Conservation (phyloP, 805 yeast genomes). For the Metschnikowia lachancei region DNA sequence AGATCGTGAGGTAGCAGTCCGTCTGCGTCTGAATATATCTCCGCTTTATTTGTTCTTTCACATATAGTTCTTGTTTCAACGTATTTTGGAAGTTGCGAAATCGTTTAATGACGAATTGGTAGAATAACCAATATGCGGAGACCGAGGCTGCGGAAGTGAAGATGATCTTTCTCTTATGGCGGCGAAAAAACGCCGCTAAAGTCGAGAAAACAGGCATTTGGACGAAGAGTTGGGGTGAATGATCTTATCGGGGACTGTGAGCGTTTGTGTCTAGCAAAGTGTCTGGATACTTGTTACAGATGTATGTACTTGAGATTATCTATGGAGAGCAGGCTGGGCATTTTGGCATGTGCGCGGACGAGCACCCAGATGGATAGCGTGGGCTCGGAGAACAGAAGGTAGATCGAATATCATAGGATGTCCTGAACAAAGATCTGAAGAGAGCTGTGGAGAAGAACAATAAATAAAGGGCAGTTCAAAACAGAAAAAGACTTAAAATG, state of each 20-base stretch:
- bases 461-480: too few species aligned
- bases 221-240: not conserved
- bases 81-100: conserved; percentile 41
- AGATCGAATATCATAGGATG: not conserved
- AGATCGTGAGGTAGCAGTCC: conserved; percentile 80
- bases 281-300: not conserved
- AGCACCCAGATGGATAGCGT: not conserved
- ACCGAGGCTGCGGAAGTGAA: conserved; percentile 34
- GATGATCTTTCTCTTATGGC: conserved; percentile 38
- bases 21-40: conserved; percentile 89
- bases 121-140: conserved; percentile 36
- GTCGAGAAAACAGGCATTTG: conserved; percentile 42
- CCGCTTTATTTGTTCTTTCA: conserved; percentile 59
- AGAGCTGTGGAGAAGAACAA: too few species aligned
- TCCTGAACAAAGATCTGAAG: too few species aligned
- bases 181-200: conserved; percentile 38
- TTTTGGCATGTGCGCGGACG: conserved; percentile 9
- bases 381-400: too few species aligned
- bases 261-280: conserved; percentile 2
- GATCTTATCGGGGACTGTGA: not conserved
- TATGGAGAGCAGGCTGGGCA: not conserved
- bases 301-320: conserved; percentile 1
- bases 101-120: conserved; percentile 39
- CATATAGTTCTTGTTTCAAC: conserved; percentile 39
- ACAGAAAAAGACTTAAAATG: too few species aligned